These are phyloP conservation scores for Tetrahymena malaccensis DNA, from an alignment of 73 alveolate genomes.

Conservation along the genomic window DNA sequence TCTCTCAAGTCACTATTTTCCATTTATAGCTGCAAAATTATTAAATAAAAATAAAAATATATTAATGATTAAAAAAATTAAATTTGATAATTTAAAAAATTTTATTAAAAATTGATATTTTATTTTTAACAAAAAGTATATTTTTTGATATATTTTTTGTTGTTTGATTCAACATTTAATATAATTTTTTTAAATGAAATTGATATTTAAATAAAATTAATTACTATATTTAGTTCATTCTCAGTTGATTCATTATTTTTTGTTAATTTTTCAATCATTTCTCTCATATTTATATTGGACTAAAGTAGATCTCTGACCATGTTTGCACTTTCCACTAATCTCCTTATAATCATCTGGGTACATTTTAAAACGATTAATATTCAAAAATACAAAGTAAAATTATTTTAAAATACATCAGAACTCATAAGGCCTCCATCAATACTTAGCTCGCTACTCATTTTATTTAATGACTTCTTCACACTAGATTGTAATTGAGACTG, in stretches of 20 bases:
- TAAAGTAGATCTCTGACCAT: conserved; percentile 42
- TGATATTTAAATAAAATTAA: too few species aligned
- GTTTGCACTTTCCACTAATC: conserved; percentile 41
- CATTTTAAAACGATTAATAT: not conserved
- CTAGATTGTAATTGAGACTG: not conserved
- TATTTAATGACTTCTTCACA: not conserved
- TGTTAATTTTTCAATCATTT: conserved; percentile 9
- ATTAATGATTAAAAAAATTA: too few species aligned
- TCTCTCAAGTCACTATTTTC: conserved; percentile 38
- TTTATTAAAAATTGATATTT: too few species aligned
- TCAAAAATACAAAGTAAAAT: not conserved
- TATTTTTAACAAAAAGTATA: too few species aligned
- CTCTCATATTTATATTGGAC: conserved; percentile 37
- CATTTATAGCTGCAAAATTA: not conserved
- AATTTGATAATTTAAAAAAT: too few species aligned
- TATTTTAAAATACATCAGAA: not conserved
- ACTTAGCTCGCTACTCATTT: not conserved
- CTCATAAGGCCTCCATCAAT: not conserved
- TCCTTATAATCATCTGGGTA: not conserved
- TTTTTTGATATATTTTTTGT: too few species aligned
- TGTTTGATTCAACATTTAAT: too few species aligned
- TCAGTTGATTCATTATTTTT: conserved; percentile 1
- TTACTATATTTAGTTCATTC: conserved; percentile 2
- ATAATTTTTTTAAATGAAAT: too few species aligned
- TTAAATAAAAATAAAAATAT: too few species aligned